phyloP scores from a whole-genome alignment of 495 filamentous ascomycete species.

The Chaetomium cochliodes region DNA sequence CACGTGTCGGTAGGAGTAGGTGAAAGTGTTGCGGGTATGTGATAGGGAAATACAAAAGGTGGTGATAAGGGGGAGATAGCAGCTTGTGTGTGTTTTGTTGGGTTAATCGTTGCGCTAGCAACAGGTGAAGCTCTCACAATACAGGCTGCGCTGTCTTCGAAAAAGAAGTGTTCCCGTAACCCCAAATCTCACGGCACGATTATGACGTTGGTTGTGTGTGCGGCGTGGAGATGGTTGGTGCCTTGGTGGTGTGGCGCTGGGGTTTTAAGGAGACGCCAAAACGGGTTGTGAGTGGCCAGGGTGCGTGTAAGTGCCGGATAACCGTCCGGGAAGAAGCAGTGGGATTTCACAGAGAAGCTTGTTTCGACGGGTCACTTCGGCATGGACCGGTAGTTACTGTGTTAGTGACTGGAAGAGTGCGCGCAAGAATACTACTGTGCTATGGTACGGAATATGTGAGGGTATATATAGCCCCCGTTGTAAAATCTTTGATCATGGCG shows the following conservation, averaged over 20 bases:
- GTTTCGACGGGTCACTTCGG: slow-evolving; percentile 6
- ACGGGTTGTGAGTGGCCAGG: neutral
- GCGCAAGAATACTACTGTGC: no score
- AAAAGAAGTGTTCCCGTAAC: neutral
- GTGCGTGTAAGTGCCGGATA: slow-evolving; percentile 11
- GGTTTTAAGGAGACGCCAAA: neutral
- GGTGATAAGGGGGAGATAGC: neutral
- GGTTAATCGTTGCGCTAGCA: no score
- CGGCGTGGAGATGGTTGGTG: neutral
- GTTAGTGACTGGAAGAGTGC: no score
- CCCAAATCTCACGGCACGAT: neutral
- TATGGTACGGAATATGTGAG: no score
- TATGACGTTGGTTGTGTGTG: slow-evolving; percentile 6
- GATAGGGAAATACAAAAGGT: neutral
- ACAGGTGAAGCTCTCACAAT: no score
- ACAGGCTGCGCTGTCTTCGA: no score
- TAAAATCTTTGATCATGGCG: no score
- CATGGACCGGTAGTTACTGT: no score
- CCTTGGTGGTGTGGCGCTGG: neutral
- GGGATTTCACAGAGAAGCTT: neutral
- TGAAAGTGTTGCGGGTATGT: neutral
- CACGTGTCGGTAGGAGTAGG: no score
- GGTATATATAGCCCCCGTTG: no score
- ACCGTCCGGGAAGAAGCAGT: neutral
- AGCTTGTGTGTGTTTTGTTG: neutral